Conservation (phyloP, 1,284 basidiomycete species). For the Stygiomarasmius scandens region DNA sequence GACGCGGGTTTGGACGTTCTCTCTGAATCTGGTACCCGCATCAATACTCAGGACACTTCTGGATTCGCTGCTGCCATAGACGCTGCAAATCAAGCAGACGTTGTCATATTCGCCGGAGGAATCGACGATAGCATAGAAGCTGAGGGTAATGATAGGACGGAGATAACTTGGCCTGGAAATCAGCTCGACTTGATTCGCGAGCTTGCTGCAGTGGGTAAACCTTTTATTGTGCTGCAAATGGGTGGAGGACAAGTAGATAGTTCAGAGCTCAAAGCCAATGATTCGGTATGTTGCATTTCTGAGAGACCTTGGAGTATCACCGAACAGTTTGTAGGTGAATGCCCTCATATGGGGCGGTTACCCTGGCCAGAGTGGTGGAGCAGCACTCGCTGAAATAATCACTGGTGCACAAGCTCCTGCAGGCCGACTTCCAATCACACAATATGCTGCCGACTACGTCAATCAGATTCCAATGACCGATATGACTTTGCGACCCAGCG, state of each 20-base stretch:
- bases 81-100: slow-evolving; percentile 64
- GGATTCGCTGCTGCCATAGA: slow-evolving; percentile 62
- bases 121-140: slow-evolving; percentile 55
- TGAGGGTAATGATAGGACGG: slow-evolving; percentile 50
- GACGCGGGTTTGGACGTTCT: slow-evolving; percentile 49
- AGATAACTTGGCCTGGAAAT: slow-evolving; percentile 57
- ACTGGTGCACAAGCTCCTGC: slow-evolving; percentile 53
- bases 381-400: slow-evolving; percentile 52
- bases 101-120: slow-evolving; percentile 62
- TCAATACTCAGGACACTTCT: slow-evolving; percentile 38
- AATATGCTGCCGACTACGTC: slow-evolving; percentile 54
- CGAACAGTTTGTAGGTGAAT: slow-evolving; percentile 40
- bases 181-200: slow-evolving; percentile 53
- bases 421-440: slow-evolving; percentile 54
- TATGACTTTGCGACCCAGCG: slow-evolving; percentile 54
- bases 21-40: slow-evolving; percentile 44
- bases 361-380: slow-evolving; percentile 56
- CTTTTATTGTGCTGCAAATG: slow-evolving; percentile 55
- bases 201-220: slow-evolving; percentile 48
- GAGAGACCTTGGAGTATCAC: neutral
- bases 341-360: slow-evolving; percentile 59
- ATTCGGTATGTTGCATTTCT: slow-evolving; percentile 36
- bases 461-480: slow-evolving; percentile 56
- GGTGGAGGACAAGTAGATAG: slow-evolving; percentile 60
- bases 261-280: slow-evolving; percentile 44